phyloP scores from a whole-genome alignment of 768 basidiomycete species.

The Suillus fuscotomentosus region DNA sequence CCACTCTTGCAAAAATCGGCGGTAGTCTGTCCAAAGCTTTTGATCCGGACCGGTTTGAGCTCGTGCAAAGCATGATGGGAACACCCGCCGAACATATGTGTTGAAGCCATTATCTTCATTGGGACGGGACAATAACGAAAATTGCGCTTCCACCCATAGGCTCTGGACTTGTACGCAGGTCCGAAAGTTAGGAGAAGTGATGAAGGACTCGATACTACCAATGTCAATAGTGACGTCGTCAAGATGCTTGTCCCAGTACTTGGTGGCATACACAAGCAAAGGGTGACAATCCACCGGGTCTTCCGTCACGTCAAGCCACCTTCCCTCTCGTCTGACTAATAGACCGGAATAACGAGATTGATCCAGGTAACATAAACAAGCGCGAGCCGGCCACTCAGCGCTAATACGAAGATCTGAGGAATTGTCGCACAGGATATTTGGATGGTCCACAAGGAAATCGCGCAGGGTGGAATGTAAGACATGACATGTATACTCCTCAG shows the following conservation, averaged over 20 bases:
- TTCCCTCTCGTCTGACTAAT: slow-evolving; percentile 13
- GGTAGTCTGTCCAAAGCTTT: not conserved
- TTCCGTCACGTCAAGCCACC: slow-evolving; percentile 24
- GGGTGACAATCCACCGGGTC: slow-evolving; percentile 21
- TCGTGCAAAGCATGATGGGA: not conserved
- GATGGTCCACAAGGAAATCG: not conserved
- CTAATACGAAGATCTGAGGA: not conserved
- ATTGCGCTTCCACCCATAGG: slow-evolving; percentile 25
- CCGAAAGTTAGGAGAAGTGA: slow-evolving; percentile 29
- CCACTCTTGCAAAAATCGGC: not conserved
- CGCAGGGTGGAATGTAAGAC: not conserved
- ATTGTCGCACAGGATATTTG: not conserved
- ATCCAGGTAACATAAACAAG: slow-evolving; percentile 26
- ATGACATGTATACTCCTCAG: not conserved
- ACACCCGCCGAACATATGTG: not conserved
- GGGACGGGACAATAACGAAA: not conserved
- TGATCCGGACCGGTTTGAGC: not conserved
- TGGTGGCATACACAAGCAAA: slow-evolving; percentile 28
- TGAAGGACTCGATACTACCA: slow-evolving; percentile 18
- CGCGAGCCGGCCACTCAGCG: slow-evolving; percentile 6
- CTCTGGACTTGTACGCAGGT: slow-evolving; percentile 32
- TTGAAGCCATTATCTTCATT: too few relatives aligned
- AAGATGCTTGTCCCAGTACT: slow-evolving; percentile 34
- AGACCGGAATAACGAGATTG: slow-evolving; percentile 19
- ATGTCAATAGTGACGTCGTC: slow-evolving; percentile 12